phyloP scores from a whole-genome alignment of 441 rosid species.

The Croton laevigatus region DNA sequence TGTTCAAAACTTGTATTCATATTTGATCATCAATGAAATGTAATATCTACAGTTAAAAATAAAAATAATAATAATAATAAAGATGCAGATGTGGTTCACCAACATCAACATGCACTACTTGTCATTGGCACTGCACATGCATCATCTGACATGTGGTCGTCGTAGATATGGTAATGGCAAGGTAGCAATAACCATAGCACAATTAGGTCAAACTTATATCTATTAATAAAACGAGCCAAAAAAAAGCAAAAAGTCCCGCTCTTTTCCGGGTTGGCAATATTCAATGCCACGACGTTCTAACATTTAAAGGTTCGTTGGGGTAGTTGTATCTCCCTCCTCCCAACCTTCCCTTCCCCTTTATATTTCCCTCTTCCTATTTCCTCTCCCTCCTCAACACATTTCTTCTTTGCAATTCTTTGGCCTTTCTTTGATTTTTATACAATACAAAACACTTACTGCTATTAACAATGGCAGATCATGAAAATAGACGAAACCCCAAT shows the following conservation, averaged over 20 bases:
- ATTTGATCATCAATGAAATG: too few species aligned
- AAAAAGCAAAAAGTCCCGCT: constrained; percentile 2
- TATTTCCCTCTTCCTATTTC: background rate
- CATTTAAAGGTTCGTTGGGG: constrained; percentile 60
- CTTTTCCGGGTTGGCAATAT: constrained; percentile 31
- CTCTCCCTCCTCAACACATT: background rate
- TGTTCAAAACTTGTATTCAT: too few species aligned
- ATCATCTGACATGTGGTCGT: background rate
- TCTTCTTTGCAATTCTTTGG: background rate
- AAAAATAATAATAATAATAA: too few species aligned
- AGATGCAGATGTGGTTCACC: constrained; percentile 12
- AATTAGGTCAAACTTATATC: constrained; percentile 9
- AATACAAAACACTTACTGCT: background rate
- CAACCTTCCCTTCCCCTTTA: constrained; percentile 11
- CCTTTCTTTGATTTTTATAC: background rate
- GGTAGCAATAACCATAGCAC: background rate
- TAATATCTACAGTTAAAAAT: too few species aligned
- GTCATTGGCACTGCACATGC: background rate
- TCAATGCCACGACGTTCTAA: constrained; percentile 31
- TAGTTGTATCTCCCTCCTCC: constrained; percentile 38
- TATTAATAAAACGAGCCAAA: background rate
- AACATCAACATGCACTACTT: background rate
- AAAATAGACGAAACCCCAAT: constrained; percentile 3
- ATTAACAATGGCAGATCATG: constrained; percentile 23
- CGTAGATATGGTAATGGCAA: constrained; percentile 1